Base-by-base conservation (phyloP, 345 rosid species). In the Gossypium mustelinum region DNA sequence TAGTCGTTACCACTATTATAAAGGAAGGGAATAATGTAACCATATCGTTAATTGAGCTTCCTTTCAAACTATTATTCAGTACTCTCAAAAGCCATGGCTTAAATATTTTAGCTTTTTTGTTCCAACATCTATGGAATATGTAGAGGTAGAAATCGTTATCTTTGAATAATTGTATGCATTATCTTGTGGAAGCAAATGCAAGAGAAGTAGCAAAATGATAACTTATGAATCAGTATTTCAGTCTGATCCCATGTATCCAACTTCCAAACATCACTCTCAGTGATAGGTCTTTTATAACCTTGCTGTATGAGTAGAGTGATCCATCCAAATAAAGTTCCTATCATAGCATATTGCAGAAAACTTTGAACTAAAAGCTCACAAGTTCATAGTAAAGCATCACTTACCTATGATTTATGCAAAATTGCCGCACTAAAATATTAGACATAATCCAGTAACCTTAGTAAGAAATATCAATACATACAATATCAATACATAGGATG, bases 21-120 rank as follows among this genome's bases (percentile, higher is more conserved):
- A 7, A 29, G 8, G 16, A 29, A 61, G 44, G 29, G 25, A 62
- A 55, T 34, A 44, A 8, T 29, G 51, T 4, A 56, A 75, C 51
- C 24, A 14, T 20, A 50, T 67, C 52, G 18, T 25, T 54, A 76
- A 44, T 62, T 68, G 83, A 92, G 97, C 92, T 89, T 79, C 88
- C 79, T 70, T 97, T 97, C 60, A 94, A 89, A 76, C 97, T 89
- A 75, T 76, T 85, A 81, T 94, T 90, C 60, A 94, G 68, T 71
- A 91, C 94, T 82, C 98, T 86, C 76, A 94, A 85, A 82, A 92
- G 92, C 97, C 97, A 90, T 7, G 98, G 97, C 44, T 83, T 92
- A 68, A 87, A 70, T 75, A 78, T 82, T 73, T 75, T 82, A 47
- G 89, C 81, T 85, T 94, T 97, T 81, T 88, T 80, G 68, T 66